phyloP scores from a whole-genome alignment of 176 grass and related monocot species.

The Poa pratensis region DNA sequence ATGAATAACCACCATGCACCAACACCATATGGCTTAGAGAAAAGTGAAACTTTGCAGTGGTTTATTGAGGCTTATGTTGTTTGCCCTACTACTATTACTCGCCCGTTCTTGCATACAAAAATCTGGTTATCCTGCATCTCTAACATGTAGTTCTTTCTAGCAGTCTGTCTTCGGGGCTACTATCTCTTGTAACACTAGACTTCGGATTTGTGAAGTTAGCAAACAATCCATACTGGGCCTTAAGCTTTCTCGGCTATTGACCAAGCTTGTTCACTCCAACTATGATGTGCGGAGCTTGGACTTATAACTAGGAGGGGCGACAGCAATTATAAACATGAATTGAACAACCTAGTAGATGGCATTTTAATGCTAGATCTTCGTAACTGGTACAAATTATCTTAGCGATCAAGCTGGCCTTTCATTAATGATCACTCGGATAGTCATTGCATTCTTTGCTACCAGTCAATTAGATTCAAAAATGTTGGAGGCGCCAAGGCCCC shows the following conservation, averaged over 20 bases:
- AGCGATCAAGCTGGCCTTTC: background rate
- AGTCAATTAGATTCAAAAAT: background rate
- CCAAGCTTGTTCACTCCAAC: too few species aligned
- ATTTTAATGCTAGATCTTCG: background rate
- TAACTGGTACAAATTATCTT: background rate
- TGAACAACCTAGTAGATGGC: background rate
- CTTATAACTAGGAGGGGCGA: background rate
- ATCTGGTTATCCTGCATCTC: too few species aligned
- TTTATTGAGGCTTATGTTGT: too few species aligned
- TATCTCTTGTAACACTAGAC: too few species aligned
- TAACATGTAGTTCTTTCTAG: too few species aligned
- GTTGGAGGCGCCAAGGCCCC: background rate
- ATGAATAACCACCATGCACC: background rate
- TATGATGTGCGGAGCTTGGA: background rate
- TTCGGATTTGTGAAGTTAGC: too few species aligned
- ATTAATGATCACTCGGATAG: background rate
- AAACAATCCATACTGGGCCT: too few species aligned
- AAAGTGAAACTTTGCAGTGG: background rate
- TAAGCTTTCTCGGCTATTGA: too few species aligned
- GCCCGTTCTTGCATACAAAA: too few species aligned
- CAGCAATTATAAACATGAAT: background rate
- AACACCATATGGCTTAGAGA: background rate
- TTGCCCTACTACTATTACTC: too few species aligned
- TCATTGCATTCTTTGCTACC: background rate
- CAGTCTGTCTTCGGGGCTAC: too few species aligned